Evolutionary conservation across 2,329 filamentous ascomycete species (phyloP), one percentile per base, ranked within the genome.

Genomic region (Mycocentrospora acerina): DNA sequence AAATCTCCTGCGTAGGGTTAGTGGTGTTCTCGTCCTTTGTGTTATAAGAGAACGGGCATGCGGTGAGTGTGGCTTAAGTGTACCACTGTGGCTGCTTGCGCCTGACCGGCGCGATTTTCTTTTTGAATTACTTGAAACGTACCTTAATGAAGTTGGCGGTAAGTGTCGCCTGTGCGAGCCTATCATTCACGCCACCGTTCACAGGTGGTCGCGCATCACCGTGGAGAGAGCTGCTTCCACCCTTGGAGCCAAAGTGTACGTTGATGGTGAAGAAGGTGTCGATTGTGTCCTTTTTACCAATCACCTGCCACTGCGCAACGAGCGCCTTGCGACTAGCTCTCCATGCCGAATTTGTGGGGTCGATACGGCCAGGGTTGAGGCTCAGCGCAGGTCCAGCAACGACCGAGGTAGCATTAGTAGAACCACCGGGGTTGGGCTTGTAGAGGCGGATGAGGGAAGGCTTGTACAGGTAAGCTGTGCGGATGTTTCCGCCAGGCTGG

Each of bases 401-500:
- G 4, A 87, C 80, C 43, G 75, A 71, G 43, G 79, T 83, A 11
- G 74, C 76, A 22, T 81, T 74, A 2, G 70, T 71, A 28, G 74
- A 66, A 27, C 69, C 69, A 30, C 83, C 83, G 1, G 73, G 74
- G 59, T 78, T 81, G 34, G 76, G 72, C 43, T 81, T 76, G 55
- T 74, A 74, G n/a, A 87, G 77, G 32, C 74, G 71, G 29, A 88
- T 59, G 3, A 79, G 62, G 13, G 75, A 71, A 0, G 82, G 72
- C 26, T 82, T 79, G 75, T 86, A 88, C 9, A 88, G 72, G 66
- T 86, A 88, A 0, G 82, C 83, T 31, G 73, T 71, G 29, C 84
- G 83, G 63, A 88, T 88, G 69, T 88, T 88, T 25, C 83, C 83
- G 11, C 85, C 84, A 2, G 82, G 80, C 44, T 79, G 68, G 24